phyloP scores from a whole-genome alignment of 345 rosid genomes.

The Iberis pinnata region DNA sequence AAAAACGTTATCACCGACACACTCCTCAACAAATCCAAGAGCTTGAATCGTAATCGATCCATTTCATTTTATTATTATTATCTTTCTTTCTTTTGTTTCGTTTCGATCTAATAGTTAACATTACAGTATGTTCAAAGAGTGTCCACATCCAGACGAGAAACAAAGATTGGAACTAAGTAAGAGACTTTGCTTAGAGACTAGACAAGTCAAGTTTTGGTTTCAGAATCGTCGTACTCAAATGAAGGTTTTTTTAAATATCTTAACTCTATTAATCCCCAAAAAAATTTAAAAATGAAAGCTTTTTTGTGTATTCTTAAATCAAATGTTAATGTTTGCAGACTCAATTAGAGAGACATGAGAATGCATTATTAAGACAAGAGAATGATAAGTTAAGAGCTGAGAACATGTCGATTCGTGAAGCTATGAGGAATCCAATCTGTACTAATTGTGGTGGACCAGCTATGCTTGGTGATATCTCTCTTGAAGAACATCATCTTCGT shows the following conservation, averaged over 20 bases:
- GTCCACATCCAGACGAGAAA: slow-evolving; percentile 96
- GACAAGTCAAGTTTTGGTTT: slow-evolving; percentile 97
- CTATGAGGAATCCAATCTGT: slow-evolving; percentile 87
- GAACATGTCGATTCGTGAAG: slow-evolving; percentile 88
- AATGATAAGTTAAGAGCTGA: slow-evolving; percentile 88
- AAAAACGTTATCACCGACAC: slow-evolving; percentile 99
- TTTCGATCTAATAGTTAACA: not conserved
- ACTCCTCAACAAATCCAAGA: slow-evolving; percentile 99
- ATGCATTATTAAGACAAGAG: slow-evolving; percentile 77
- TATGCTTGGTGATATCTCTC: slow-evolving; percentile 69
- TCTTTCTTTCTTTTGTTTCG: too few species aligned
- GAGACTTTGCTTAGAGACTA: slow-evolving; percentile 73
- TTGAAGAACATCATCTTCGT: slow-evolving; percentile 87
- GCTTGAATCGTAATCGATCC: slow-evolving; percentile 64
- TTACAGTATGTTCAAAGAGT: slow-evolving; percentile 68
- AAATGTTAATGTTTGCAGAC: slow-evolving; percentile 38
- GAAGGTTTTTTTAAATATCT: slow-evolving; percentile 43
- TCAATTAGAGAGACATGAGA: slow-evolving; percentile 91
- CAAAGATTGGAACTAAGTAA: slow-evolving; percentile 75
- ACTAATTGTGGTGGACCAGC: slow-evolving; percentile 87
- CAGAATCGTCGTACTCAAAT: slow-evolving; percentile 95
- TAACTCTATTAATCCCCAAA: not conserved
- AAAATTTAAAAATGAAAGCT: too few species aligned
- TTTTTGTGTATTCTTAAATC: not conserved
- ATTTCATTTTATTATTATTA: not conserved